Evolutionary conservation across 1,284 basidiomycete species (phyloP).

Genomic region (Ustilago shanxiensis): DNA sequence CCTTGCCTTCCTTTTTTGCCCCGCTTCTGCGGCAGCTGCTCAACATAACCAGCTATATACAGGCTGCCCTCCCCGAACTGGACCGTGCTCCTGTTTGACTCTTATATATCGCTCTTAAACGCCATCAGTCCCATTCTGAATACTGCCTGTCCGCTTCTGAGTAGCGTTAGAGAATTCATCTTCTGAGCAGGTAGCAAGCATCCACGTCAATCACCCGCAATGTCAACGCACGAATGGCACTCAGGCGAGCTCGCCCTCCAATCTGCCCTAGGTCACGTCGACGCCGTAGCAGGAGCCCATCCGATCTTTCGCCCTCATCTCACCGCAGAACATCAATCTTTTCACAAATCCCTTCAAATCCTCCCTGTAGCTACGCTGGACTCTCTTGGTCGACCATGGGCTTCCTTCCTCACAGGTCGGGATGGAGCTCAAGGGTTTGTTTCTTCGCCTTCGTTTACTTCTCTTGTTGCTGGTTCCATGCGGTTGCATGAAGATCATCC

Average conservation of each 20-base stretch:
- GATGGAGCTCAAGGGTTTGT: constrained; percentile 33
- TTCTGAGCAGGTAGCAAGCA: neutral
- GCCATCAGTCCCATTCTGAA: too few species aligned
- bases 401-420: constrained; percentile 20
- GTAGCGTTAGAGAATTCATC: too few species aligned
- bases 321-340: constrained; percentile 36
- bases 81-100: neutral
- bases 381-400: constrained; percentile 36
- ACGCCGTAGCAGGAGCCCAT: constrained; percentile 37
- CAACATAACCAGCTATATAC: too few species aligned
- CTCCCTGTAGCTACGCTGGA: constrained; percentile 41
- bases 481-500: constrained; percentile 37
- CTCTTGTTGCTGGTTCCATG: constrained; percentile 26
- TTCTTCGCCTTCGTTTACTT: constrained; percentile 27
- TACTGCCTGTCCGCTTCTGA: too few species aligned
- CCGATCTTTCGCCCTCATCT: constrained; percentile 34
- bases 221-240: constrained; percentile 38
- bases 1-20: neutral
- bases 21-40: neutral
- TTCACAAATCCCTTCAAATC: constrained; percentile 31
- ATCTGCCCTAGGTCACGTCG: constrained; percentile 26
- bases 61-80: neutral
- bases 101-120: neutral
- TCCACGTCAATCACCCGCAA: neutral
- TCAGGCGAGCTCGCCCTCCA: constrained; percentile 40